These are phyloP conservation scores for Phaeosphaeria sp. DNA, from an alignment of 2,329 filamentous ascomycete species.

Conservation along the genomic window DNA sequence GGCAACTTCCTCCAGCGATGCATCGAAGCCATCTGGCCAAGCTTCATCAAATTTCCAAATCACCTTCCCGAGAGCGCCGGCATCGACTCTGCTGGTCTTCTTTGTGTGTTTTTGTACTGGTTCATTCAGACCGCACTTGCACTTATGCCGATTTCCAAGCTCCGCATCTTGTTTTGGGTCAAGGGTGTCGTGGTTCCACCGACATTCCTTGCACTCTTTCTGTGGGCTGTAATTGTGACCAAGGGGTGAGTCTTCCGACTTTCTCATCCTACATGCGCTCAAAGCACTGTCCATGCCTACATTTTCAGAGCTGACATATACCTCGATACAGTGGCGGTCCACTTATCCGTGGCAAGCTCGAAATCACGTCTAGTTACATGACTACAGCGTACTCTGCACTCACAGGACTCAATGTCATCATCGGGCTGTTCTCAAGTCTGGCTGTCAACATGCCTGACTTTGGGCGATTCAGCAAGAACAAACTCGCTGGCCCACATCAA, in stretches of 20 bases:
- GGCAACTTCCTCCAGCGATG: conserved; percentile 52
- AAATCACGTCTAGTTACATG: conserved; percentile 50
- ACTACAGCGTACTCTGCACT: conserved; percentile 54
- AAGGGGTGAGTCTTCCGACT: conserved; percentile 33
- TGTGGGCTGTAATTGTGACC: conserved; percentile 54
- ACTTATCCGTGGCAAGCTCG: conserved; percentile 47
- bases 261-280: not conserved
- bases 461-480: conserved; percentile 52
- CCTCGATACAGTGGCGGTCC: conserved; percentile 41
- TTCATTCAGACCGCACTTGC: conserved; percentile 54
- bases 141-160: conserved; percentile 54
- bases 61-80: conserved; percentile 42
- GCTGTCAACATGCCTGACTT: conserved; percentile 61
- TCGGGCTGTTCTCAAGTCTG: conserved; percentile 58
- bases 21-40: conserved; percentile 53
- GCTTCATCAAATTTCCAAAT: conserved; percentile 48
- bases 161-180: conserved; percentile 54
- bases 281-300: not conserved
- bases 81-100: conserved; percentile 51
- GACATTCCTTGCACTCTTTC: conserved; percentile 53
- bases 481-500: conserved; percentile 52
- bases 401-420: conserved; percentile 56
- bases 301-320: not conserved
- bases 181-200: conserved; percentile 54
- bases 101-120: conserved; percentile 62